Conservation (phyloP, 2,329 filamentous ascomycete genomes). For the Fusarium oxysporum region DNA sequence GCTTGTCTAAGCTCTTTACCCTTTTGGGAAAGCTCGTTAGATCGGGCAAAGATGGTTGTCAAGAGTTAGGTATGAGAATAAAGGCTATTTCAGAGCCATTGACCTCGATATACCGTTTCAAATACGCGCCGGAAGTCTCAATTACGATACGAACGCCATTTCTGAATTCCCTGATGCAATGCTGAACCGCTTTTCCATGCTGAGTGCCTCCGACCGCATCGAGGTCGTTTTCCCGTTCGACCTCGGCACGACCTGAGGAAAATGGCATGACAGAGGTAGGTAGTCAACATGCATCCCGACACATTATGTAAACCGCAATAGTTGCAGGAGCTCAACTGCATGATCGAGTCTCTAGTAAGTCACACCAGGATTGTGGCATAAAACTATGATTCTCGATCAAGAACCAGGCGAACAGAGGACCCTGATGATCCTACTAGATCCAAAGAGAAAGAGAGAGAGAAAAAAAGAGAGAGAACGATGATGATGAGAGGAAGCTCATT, state of each 20-base stretch:
- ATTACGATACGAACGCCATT: too few relatives aligned
- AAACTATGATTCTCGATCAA: not conserved
- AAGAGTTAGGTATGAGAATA: not conserved
- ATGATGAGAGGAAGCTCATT: slow-evolving; percentile 18
- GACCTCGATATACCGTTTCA: not conserved
- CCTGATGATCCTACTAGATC: not conserved
- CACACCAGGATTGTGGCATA: not conserved
- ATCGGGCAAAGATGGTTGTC: slow-evolving; percentile 12
- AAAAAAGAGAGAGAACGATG: not conserved
- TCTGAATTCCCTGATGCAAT: not conserved
- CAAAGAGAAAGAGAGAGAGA: not conserved
- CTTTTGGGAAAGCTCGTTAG: slow-evolving; percentile 37
- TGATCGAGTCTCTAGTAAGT: not conserved
- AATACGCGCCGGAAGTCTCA: not conserved
- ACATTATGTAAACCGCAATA: not conserved
- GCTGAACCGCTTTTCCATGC: not conserved
- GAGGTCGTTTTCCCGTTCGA: not conserved
- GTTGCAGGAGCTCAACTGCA: slow-evolving; percentile 14
- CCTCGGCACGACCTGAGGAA: slow-evolving; percentile 22
- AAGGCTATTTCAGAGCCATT: slow-evolving; percentile 25
- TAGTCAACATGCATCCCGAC: not conserved
- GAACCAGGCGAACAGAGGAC: not conserved
- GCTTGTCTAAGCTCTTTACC: slow-evolving; percentile 44
- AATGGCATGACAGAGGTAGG: not conserved
- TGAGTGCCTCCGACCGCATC: slow-evolving; percentile 9